Conservation (phyloP, 352 stramenopile genomes). For the Bremia lactucae region DNA sequence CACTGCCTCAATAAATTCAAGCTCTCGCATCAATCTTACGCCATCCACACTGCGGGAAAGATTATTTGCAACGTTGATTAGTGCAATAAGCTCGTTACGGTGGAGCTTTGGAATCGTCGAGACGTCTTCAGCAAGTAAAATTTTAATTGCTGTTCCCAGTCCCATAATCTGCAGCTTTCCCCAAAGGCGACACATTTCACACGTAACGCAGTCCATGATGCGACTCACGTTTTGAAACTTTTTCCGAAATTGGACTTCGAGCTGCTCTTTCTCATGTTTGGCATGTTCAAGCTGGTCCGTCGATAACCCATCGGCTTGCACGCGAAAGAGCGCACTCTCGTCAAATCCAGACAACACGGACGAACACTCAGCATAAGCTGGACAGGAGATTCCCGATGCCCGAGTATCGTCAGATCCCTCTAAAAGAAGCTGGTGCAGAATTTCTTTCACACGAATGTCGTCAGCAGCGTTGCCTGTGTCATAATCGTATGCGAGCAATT, state of each 20-base stretch:
- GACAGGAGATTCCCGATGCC: constrained; percentile 28
- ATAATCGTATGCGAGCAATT: constrained; percentile 93
- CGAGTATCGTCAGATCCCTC: constrained; percentile 34
- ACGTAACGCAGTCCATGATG: constrained; percentile 99
- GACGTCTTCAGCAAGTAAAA: constrained; percentile 88
- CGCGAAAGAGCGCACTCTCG: constrained; percentile 81
- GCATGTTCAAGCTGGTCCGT: constrained; percentile 48
- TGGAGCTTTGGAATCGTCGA: constrained; percentile 64
- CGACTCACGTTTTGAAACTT: constrained; percentile 97
- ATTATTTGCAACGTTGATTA: constrained; percentile 93
- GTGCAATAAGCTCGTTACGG: constrained; percentile 95
- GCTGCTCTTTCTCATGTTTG: constrained; percentile 44
- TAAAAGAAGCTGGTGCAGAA: constrained; percentile 58
- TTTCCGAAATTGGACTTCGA: constrained; percentile 63
- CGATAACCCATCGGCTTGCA: constrained; percentile 41
- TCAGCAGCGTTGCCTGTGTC: constrained; percentile 88
- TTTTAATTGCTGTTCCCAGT: constrained; percentile 94
- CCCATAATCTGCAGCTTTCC: constrained; percentile 96
- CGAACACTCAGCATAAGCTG: constrained; percentile 37
- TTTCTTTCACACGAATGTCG: constrained; percentile 55
- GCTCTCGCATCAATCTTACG: constrained; percentile 64
- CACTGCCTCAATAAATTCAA: constrained; percentile 58
- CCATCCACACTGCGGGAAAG: constrained; percentile 69
- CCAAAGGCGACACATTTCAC: constrained; percentile 97
- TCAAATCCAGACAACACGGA: constrained; percentile 81